These are phyloP conservation scores for Epichloe brachyelytri DNA, from an alignment of 2,329 filamentous ascomycete species.

Conservation along the genomic window DNA sequence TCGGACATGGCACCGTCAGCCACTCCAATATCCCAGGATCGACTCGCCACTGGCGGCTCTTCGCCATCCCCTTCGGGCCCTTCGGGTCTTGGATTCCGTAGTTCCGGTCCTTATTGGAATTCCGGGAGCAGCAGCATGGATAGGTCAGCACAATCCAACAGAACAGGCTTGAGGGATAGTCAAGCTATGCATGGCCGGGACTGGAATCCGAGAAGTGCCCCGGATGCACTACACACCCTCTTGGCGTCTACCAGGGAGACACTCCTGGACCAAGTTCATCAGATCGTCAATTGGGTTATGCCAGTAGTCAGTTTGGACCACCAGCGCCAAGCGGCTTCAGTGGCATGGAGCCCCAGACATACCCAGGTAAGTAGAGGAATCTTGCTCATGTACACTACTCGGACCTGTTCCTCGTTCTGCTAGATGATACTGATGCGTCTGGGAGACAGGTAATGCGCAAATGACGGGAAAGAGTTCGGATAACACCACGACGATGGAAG, in stretches of 20 bases:
- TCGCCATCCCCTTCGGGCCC: conserved; percentile 34
- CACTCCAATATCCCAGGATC: conserved; percentile 40
- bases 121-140: conserved; percentile 1
- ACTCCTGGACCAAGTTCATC: conserved; percentile 27
- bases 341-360: conserved; percentile 38
- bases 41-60: conserved; percentile 39
- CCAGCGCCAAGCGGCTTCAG: conserved; percentile 23
- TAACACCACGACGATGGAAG: conserved; percentile 27
- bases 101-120: conserved; percentile 1
- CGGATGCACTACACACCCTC: background rate
- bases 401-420: background rate
- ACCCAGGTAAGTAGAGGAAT: conserved; percentile 31
- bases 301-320: conserved; percentile 19
- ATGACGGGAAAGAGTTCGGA: conserved; percentile 25
- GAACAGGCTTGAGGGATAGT: background rate
- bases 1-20: conserved; percentile 45
- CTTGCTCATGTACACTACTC: background rate
- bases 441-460: background rate
- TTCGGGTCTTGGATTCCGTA: conserved; percentile 19
- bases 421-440: background rate
- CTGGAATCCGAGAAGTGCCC: conserved; percentile 1
- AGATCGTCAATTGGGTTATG: conserved; percentile 21
- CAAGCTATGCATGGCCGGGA: background rate
- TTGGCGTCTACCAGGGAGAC: background rate
- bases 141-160: background rate